A percentile compares a stretch with the other conserved stretches of the same genome.
Conservation (phyloP, 805 yeast species). For the Helenozyma baotianmanensis region DNA sequence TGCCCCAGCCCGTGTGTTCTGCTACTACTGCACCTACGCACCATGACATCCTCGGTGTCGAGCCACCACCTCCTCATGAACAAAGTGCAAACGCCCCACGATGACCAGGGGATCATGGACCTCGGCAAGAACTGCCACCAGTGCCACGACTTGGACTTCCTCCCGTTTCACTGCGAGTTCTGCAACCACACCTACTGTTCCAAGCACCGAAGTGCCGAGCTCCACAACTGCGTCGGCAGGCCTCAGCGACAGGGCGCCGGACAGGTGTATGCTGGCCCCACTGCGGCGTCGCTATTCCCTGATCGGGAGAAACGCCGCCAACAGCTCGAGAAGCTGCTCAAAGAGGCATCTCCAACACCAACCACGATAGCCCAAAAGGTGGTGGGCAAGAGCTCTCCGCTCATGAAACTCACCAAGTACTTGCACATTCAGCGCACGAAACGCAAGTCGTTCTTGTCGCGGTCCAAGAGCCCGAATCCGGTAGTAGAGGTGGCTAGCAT, state of each 20-base stretch:
- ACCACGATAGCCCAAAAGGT: conserved; percentile 18
- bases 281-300: conserved; percentile 49
- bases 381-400: conserved; percentile 9
- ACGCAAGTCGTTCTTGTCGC: conserved; percentile 10
- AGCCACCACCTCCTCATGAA: conserved; percentile 20
- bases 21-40: too few relatives aligned
- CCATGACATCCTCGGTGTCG: too few relatives aligned
- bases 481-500: conserved; percentile 35
- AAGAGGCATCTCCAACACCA: conserved; percentile 15
- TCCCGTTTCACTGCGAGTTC: conserved; percentile 52
- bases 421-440: conserved; percentile 13
- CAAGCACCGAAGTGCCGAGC: conserved; percentile 40
- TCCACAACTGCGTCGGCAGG: conserved; percentile 27
- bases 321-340: conserved; percentile 26
- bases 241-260: conserved; percentile 12
- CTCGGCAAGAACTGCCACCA: conserved; percentile 54
- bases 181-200: conserved; percentile 46
- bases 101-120: conserved; percentile 41
- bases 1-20: too few relatives aligned
- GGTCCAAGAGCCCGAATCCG: conserved; percentile 7
- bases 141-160: conserved; percentile 52
- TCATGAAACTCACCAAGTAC: conserved; percentile 15
- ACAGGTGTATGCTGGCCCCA: conserved; percentile 22
- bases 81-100: conserved; percentile 15
- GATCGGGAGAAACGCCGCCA: conserved; percentile 41